phyloP scores from a whole-genome alignment of 1,284 basidiomycete genomes.

The Ustilago sp. region DNA sequence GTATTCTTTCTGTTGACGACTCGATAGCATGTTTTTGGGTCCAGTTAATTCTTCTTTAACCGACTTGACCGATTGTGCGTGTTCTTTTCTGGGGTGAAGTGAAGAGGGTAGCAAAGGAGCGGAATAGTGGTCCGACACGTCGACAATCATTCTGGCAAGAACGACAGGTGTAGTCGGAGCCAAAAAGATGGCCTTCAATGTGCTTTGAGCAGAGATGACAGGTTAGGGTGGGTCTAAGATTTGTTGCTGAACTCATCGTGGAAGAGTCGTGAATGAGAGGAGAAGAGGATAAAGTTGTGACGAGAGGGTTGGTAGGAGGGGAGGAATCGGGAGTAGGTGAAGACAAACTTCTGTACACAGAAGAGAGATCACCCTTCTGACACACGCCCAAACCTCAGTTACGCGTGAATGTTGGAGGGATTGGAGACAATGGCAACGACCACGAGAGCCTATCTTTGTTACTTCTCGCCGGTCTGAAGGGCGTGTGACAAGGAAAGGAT shows the following conservation, averaged over 20 bases:
- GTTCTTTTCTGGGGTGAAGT: not conserved
- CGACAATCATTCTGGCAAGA: constrained; percentile 13
- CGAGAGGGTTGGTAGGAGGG: not conserved
- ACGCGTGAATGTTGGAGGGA: not conserved
- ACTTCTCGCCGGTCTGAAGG: not conserved
- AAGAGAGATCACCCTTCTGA: not conserved
- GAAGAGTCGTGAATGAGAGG: not conserved
- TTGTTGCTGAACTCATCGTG: not conserved
- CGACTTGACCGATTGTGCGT: constrained; percentile 6
- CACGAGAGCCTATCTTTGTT: not conserved
- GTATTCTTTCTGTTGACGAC: constrained; percentile 11
- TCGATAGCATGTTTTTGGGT: constrained; percentile 11
- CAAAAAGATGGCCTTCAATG: constrained; percentile 1
- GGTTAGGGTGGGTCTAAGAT: constrained; percentile 1
- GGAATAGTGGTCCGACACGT: constrained; percentile 9
- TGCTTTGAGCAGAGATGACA: constrained; percentile 10
- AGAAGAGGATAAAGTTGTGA: not conserved
- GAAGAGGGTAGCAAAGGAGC: not conserved
- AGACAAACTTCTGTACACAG: not conserved
- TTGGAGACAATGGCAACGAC: not conserved
- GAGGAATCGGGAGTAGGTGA: not conserved
- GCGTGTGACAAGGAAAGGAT: not conserved
- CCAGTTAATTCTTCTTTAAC: constrained; percentile 12
- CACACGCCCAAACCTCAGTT: not conserved
- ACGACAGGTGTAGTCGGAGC: constrained; percentile 12